A percentile compares a stretch with the other conserved stretches of the same genome.
Evolutionary conservation across 345 rosid species (phyloP).

Genomic region (Aquilaria yunnanensis): DNA sequence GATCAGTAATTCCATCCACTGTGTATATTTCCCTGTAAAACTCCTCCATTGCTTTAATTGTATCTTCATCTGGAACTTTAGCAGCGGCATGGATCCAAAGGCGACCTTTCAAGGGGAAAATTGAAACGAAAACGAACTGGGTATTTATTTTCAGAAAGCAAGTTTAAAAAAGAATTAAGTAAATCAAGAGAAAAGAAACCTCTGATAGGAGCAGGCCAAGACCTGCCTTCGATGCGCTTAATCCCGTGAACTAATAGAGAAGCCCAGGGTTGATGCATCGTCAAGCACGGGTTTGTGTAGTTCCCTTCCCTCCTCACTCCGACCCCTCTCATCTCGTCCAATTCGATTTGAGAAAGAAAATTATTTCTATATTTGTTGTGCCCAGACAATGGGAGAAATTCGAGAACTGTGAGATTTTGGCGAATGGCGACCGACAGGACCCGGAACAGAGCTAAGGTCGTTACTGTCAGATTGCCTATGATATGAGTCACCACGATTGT

Average conservation of each 20-base stretch:
- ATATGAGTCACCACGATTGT: too few species aligned
- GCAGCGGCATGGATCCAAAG: constrained; percentile 97
- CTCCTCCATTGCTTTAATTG: constrained; percentile 89
- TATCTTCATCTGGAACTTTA: constrained; percentile 80
- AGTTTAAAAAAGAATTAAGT: not conserved
- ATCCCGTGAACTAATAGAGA: constrained; percentile 75
- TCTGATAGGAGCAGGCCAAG: constrained; percentile 87
- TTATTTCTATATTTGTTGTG: too few species aligned
- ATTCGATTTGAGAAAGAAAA: too few species aligned
- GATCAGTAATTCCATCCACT: constrained; percentile 50
- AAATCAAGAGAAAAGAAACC: constrained; percentile 26
- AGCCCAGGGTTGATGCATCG: constrained; percentile 98
- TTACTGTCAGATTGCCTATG: too few species aligned
- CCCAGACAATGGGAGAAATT: too few species aligned
- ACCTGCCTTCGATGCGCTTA: constrained; percentile 92
- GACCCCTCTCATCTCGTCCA: constrained; percentile 5
- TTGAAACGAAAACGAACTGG: not conserved
- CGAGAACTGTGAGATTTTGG: too few species aligned
- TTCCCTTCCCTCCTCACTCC: constrained; percentile 46
- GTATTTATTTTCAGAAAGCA: not conserved
- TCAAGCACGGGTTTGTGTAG: constrained; percentile 74
- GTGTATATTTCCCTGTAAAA: constrained; percentile 80
- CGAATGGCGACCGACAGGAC: too few species aligned
- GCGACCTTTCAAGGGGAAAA: constrained; percentile 46
- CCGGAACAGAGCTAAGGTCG: too few species aligned